Conservation (phyloP, 805 yeast species). For the Saccharomycopsis sp. region DNA sequence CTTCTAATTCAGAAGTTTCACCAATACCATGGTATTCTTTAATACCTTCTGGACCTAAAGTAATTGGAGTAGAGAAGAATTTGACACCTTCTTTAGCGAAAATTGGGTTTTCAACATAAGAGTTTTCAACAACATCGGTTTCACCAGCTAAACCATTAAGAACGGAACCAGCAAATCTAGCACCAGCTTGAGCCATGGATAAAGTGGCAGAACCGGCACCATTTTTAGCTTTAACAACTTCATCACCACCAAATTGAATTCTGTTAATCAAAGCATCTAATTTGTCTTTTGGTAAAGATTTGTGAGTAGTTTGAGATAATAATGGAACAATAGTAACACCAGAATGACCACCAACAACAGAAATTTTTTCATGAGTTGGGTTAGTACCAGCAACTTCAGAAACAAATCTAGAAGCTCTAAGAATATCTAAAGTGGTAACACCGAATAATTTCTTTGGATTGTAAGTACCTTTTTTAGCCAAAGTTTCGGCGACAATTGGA, state of each 20-base stretch:
- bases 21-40: slow-evolving; percentile 74
- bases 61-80: slow-evolving; percentile 91
- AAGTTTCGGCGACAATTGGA: slow-evolving; percentile 73
- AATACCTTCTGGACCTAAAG: slow-evolving; percentile 88
- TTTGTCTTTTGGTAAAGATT: slow-evolving; percentile 30
- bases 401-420: slow-evolving; percentile 62
- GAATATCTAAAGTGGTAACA: slow-evolving; percentile 72
- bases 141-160: slow-evolving; percentile 43
- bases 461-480: slow-evolving; percentile 61
- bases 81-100: slow-evolving; percentile 85
- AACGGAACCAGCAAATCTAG: slow-evolving; percentile 59
- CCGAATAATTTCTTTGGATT: slow-evolving; percentile 72
- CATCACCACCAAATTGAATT: slow-evolving; percentile 84
- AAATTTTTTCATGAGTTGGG: slow-evolving; percentile 48
- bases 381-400: slow-evolving; percentile 47
- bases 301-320: slow-evolving; percentile 48
- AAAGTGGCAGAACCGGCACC: slow-evolving; percentile 81
- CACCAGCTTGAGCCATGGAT: slow-evolving; percentile 83
- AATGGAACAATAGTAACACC: slow-evolving; percentile 77
- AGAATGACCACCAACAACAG: slow-evolving; percentile 82
- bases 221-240: slow-evolving; percentile 74
- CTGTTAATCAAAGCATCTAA: slow-evolving; percentile 59
- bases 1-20: slow-evolving; percentile 64
- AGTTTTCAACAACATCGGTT: slow-evolving; percentile 50
- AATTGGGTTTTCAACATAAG: slow-evolving; percentile 73